Conservation (phyloP, 2,329 filamentous ascomycete genomes). For the Alternaria novae-zelandiae region DNA sequence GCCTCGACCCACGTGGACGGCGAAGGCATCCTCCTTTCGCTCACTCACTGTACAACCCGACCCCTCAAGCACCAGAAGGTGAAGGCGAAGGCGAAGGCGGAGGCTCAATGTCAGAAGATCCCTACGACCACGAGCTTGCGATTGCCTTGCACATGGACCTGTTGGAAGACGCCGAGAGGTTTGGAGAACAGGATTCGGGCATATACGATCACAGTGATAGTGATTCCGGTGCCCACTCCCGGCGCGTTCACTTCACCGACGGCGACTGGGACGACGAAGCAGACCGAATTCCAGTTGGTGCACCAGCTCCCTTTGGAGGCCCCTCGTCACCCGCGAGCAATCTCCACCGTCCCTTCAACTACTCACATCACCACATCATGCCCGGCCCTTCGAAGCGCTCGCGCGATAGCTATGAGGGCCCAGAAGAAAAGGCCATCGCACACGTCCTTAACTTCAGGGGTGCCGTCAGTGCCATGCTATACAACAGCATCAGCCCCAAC, state of each 20-base stretch:
- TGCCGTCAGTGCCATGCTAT: conserved; percentile 35
- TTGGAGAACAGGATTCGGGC: neutral
- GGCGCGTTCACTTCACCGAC: neutral
- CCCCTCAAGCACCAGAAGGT: neutral
- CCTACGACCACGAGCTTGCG: conserved; percentile 14
- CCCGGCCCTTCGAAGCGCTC: conserved; percentile 21
- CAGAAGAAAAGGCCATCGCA: conserved; percentile 18
- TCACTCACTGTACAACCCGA: conserved; percentile 7
- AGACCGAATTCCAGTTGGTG: neutral
- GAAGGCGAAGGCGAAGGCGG: neutral
- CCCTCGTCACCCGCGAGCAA: neutral
- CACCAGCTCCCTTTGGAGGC: neutral
- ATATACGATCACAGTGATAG: neutral
- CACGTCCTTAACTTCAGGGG: conserved; percentile 21
- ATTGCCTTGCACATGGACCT: conserved; percentile 16
- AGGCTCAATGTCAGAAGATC: neutral
- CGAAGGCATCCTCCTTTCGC: conserved; percentile 4
- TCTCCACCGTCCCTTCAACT: neutral
- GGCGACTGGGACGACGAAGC: neutral
- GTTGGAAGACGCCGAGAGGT: conserved; percentile 1
- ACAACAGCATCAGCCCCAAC: conserved; percentile 21
- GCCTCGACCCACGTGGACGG: neutral
- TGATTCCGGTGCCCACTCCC: neutral
- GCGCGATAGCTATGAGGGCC: conserved; percentile 23
- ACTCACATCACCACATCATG: neutral